These are phyloP conservation scores for Diaporthe ilicicola DNA, from an alignment of 2,329 filamentous ascomycete species.

Conservation along the genomic window DNA sequence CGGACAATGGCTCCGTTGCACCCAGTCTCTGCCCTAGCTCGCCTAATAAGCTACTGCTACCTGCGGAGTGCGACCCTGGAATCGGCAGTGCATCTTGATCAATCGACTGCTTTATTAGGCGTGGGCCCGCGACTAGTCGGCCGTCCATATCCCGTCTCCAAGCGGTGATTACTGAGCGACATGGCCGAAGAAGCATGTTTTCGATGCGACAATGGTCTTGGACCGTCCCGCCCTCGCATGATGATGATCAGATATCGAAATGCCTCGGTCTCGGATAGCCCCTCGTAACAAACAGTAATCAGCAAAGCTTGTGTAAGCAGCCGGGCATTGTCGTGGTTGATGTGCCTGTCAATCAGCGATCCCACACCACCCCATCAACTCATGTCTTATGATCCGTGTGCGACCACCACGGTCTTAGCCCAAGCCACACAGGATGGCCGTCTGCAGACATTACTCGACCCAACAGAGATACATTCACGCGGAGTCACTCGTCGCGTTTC, in stretches of 20 bases:
- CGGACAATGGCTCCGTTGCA: slow-evolving; percentile 11
- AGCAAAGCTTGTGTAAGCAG: slow-evolving; percentile 13
- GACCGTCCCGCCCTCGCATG: background rate
- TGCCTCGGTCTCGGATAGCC: slow-evolving; percentile 20
- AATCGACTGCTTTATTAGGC: background rate
- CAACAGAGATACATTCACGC: slow-evolving; percentile 4
- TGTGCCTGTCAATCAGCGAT: slow-evolving; percentile 22
- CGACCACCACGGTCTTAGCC: background rate
- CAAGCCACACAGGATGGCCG: slow-evolving; percentile 7
- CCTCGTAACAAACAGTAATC: background rate
- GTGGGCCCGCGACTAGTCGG: slow-evolving; percentile 1
- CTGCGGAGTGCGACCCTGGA: slow-evolving; percentile 13
- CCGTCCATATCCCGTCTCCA: background rate
- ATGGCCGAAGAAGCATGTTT: slow-evolving; percentile 23
- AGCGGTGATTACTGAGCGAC: background rate
- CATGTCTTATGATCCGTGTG: slow-evolving; percentile 1
- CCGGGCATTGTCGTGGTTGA: background rate
- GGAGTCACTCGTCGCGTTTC: slow-evolving; percentile 11
- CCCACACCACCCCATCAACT: slow-evolving; percentile 10
- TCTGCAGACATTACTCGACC: background rate
- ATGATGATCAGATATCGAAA: slow-evolving; percentile 19
- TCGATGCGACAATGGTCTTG: slow-evolving; percentile 20
- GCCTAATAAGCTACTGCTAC: slow-evolving; percentile 19
- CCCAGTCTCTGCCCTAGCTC: background rate
- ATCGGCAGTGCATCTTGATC: background rate